These are phyloP conservation scores for Lodderomyces pseudojiufengensis DNA, from an alignment of 1,139 yeast genomes.

Conservation along the genomic window DNA sequence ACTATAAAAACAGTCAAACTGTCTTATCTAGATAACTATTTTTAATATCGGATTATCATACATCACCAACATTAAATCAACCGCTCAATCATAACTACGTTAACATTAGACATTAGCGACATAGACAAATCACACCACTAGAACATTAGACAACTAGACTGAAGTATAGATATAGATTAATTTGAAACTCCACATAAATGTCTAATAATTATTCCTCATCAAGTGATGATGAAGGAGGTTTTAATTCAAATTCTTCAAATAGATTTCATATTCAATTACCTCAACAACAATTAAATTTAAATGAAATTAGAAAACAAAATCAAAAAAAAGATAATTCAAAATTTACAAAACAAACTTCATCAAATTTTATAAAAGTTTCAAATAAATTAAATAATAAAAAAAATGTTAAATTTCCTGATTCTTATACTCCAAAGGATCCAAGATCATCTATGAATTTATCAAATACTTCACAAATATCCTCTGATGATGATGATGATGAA, in stretches of 20 bases:
- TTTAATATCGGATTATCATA: no score
- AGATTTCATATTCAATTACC: slow-evolving; percentile 28
- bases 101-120: no score
- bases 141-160: no score
- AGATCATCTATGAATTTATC: slow-evolving; percentile 8
- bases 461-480: slow-evolving; percentile 5
- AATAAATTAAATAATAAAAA: slow-evolving; percentile 18
- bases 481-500: slow-evolving; percentile 6
- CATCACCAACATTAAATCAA: no score
- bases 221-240: slow-evolving; percentile 19
- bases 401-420: slow-evolving; percentile 30
- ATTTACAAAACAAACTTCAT: slow-evolving; percentile 30
- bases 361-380: slow-evolving; percentile 23
- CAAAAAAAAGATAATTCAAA: slow-evolving; percentile 16
- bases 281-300: slow-evolving; percentile 25
- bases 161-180: no score
- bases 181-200: no score
- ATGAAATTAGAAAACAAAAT: slow-evolving; percentile 22
- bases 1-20: no score
- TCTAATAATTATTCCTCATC: slow-evolving; percentile 14
- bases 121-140: no score
- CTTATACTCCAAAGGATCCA: slow-evolving; percentile 14
- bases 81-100: no score
- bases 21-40: no score
- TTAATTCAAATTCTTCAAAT: slow-evolving; percentile 6